These are phyloP conservation scores for Fistulifera solaris DNA, from an alignment of 108 stramenopile species.

Conservation along the genomic window DNA sequence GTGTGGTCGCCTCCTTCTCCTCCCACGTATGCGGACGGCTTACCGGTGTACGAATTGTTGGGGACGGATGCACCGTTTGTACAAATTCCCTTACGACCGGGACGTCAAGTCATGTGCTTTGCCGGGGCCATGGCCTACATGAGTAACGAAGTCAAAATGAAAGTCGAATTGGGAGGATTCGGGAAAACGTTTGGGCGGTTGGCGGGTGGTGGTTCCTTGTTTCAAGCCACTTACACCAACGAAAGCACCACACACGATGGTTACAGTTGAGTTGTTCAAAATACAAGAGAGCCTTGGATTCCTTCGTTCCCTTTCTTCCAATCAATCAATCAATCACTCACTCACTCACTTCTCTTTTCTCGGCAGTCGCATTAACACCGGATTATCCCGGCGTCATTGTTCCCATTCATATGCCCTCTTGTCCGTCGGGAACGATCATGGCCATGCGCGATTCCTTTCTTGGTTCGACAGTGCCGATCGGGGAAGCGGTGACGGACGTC, in stretches of 20 bases:
- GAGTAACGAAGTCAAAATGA: conserved; percentile 34
- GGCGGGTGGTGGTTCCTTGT: conserved; percentile 41
- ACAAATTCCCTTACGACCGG: conserved; percentile 38
- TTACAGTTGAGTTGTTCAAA: conserved; percentile 15
- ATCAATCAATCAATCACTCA: no score
- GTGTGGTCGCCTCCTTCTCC: conserved; percentile 36
- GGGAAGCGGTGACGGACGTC: conserved; percentile 19
- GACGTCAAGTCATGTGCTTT: conserved; percentile 33
- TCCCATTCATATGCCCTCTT: conserved; percentile 31
- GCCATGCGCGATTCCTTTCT: conserved; percentile 43
- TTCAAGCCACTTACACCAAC: conserved; percentile 43
- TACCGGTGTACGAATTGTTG: conserved; percentile 36
- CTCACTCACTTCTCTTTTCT: not conserved
- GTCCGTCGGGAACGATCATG: conserved; percentile 21
- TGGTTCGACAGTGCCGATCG: conserved; percentile 27
- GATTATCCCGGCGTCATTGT: conserved; percentile 47
- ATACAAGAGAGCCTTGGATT: not conserved
- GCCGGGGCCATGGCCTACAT: conserved; percentile 59
- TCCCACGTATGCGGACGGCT: conserved; percentile 25
- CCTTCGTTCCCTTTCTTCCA: no score
- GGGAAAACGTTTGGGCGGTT: conserved; percentile 33
- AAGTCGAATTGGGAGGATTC: conserved; percentile 25
- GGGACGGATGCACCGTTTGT: conserved; percentile 45
- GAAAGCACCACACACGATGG: conserved; percentile 17
- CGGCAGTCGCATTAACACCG: conserved; percentile 28